These are phyloP conservation scores for Penicillium sp. DNA, from an alignment of 2,329 filamentous ascomycete species.

Conservation along the genomic window DNA sequence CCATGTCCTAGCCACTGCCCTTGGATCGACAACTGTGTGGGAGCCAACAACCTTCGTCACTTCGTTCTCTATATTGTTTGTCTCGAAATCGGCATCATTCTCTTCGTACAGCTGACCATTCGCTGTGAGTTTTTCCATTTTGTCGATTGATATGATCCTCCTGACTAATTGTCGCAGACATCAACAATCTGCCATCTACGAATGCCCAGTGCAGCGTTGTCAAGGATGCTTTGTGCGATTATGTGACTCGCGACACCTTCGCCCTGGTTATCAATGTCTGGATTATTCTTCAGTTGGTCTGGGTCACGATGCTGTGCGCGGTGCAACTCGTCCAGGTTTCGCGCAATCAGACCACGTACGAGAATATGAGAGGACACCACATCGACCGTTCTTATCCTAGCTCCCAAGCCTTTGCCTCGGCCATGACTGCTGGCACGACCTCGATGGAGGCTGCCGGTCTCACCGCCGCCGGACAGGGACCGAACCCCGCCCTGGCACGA, in stretches of 20 bases:
- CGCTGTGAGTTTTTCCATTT: slow-evolving; percentile 57
- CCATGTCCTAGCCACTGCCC: slow-evolving; percentile 74
- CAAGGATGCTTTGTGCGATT: slow-evolving; percentile 68
- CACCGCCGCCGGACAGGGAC: slow-evolving; percentile 63
- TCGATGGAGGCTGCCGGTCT: slow-evolving; percentile 68
- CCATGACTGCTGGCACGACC: slow-evolving; percentile 69
- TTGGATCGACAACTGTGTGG: slow-evolving; percentile 96
- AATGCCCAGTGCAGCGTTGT: slow-evolving; percentile 67
- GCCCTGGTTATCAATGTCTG: slow-evolving; percentile 77
- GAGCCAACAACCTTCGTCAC: slow-evolving; percentile 91
- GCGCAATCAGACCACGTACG: slow-evolving; percentile 90
- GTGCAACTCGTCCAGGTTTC: slow-evolving; percentile 93
- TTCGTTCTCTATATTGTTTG: slow-evolving; percentile 87
- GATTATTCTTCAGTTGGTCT: slow-evolving; percentile 80
- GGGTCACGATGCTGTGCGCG: slow-evolving; percentile 95
- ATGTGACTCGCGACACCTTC: slow-evolving; percentile 78
- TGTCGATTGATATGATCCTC: not conserved
- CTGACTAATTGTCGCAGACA: slow-evolving; percentile 50
- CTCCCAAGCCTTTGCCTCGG: slow-evolving; percentile 58
- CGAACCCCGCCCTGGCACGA: slow-evolving; percentile 55
- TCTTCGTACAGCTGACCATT: slow-evolving; percentile 70
- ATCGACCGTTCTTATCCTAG: slow-evolving; percentile 54
- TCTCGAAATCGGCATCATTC: slow-evolving; percentile 70
- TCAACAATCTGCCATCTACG: slow-evolving; percentile 57
- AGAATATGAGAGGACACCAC: slow-evolving; percentile 85